Evolutionary conservation across 495 filamentous ascomycete genomes (phyloP).

Genomic region (Aspergillus affinis): DNA sequence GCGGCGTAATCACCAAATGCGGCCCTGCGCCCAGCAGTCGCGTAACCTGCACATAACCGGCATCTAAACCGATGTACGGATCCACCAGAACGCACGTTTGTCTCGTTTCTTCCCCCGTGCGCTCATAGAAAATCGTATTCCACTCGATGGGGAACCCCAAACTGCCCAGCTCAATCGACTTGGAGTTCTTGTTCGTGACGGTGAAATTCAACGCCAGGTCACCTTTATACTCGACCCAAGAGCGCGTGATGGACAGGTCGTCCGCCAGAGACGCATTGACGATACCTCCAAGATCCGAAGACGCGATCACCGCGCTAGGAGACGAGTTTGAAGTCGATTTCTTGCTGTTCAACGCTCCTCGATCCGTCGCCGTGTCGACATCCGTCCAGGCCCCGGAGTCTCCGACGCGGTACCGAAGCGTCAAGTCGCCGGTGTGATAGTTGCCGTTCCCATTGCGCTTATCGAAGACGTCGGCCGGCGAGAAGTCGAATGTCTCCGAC

Average conservation of each 20-base stretch:
- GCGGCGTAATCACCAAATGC: conserved; percentile 47
- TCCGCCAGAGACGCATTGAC: conserved; percentile 17
- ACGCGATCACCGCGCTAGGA: conserved; percentile 10
- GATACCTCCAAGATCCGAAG: conserved; percentile 33
- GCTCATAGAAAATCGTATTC: conserved; percentile 57
- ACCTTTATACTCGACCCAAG: conserved; percentile 42
- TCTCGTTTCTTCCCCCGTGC: conserved; percentile 39
- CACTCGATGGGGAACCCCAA: conserved; percentile 54
- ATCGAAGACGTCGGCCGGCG: conserved; percentile 43
- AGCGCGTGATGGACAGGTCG: conserved; percentile 40
- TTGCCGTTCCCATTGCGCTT: conserved; percentile 43
- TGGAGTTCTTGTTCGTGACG: conserved; percentile 37
- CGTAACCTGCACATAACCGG: conserved; percentile 48
- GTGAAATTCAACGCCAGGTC: conserved; percentile 49
- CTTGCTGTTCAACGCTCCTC: conserved; percentile 36
- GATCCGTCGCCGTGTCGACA: conserved; percentile 5
- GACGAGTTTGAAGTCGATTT: conserved; percentile 19
- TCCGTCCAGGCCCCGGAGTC: conserved; percentile 4
- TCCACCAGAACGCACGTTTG: conserved; percentile 44
- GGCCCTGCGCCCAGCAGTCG: conserved; percentile 44
- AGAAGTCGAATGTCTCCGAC: conserved; percentile 44
- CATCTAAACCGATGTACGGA: conserved; percentile 53
- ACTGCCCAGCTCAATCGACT: conserved; percentile 47
- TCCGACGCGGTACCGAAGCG: conserved; percentile 43
- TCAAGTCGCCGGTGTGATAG: conserved; percentile 54